Conservation (phyloP, 495 filamentous ascomycete species). For the Parathielavia hyrcaniae region DNA sequence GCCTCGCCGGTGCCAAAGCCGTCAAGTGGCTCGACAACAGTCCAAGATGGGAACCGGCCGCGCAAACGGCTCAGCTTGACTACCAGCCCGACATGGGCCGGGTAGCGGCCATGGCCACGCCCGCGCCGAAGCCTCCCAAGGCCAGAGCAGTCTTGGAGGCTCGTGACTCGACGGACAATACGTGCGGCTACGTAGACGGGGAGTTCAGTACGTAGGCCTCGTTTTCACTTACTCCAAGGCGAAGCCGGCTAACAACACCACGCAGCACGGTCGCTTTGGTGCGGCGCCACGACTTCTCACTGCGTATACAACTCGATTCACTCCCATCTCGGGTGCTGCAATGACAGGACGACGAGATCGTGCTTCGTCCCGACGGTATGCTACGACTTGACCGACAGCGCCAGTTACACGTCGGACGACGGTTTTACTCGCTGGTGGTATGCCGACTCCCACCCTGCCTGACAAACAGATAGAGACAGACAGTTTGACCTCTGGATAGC, state of each 20-base stretch:
- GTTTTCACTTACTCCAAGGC: neutral
- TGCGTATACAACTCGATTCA: constrained; percentile 25
- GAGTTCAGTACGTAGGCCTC: constrained; percentile 11
- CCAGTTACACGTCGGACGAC: constrained; percentile 21
- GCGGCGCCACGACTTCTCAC: constrained; percentile 11
- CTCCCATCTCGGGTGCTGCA: constrained; percentile 29
- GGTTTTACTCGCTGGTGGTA: constrained; percentile 28
- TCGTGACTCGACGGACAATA: constrained; percentile 19
- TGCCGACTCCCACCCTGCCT: neutral
- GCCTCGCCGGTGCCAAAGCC: constrained; percentile 20
- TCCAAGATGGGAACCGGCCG: constrained; percentile 18
- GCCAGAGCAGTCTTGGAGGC: neutral
- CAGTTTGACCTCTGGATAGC: constrained; percentile 11
- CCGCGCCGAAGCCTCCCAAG: constrained; percentile 10
- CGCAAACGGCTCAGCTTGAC: constrained; percentile 21
- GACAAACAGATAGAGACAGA: neutral
- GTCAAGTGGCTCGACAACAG: constrained; percentile 21
- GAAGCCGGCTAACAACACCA: neutral
- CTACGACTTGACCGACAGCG: constrained; percentile 17
- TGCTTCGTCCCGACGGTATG: constrained; percentile 27
- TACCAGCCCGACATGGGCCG: constrained; percentile 19
- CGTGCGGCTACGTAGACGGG: constrained; percentile 27
- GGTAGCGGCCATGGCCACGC: constrained; percentile 8
- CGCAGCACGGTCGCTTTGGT: constrained; percentile 20
- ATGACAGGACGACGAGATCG: constrained; percentile 5